phyloP scores from a whole-genome alignment of 148 eudicot species.

The Talinum fruticosum region DNA sequence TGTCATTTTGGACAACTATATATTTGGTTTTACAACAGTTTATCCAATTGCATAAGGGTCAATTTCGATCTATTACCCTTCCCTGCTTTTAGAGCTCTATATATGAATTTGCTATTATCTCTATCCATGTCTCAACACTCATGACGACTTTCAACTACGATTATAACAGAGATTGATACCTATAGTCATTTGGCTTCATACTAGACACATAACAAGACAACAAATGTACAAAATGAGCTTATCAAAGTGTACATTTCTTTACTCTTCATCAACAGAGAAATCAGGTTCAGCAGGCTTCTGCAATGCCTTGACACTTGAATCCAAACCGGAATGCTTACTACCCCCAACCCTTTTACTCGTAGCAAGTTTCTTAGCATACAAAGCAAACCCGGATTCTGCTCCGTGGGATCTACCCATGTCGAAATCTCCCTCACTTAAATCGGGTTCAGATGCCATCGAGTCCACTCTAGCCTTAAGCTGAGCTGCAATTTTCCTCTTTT shows the following conservation, averaged over 20 bases:
- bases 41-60: no score
- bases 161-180: not conserved
- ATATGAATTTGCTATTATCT: not conserved
- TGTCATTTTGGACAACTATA: no score
- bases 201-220: not conserved
- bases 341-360: slow-evolving; percentile 38
- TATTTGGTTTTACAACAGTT: no score
- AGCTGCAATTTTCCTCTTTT: slow-evolving; percentile 34
- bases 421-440: slow-evolving; percentile 12
- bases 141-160: not conserved
- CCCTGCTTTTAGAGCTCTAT: not conserved
- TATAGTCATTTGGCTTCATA: not conserved
- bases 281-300: slow-evolving; percentile 89
- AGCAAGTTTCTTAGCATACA: slow-evolving; percentile 43
- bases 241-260: not conserved
- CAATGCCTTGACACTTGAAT: slow-evolving; percentile 41
- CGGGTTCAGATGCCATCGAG: slow-evolving; percentile 1
- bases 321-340: slow-evolving; percentile 30
- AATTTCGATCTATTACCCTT: no score
- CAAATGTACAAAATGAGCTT: not conserved
- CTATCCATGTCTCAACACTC: not conserved
- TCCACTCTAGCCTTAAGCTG: slow-evolving; percentile 32
- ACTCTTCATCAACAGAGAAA: slow-evolving; percentile 69
- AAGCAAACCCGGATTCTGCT: slow-evolving; percentile 30
- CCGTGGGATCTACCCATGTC: slow-evolving; percentile 9